phyloP scores from a whole-genome alignment of 2,329 filamentous ascomycete genomes.

The Camptophora hylomeconis region DNA sequence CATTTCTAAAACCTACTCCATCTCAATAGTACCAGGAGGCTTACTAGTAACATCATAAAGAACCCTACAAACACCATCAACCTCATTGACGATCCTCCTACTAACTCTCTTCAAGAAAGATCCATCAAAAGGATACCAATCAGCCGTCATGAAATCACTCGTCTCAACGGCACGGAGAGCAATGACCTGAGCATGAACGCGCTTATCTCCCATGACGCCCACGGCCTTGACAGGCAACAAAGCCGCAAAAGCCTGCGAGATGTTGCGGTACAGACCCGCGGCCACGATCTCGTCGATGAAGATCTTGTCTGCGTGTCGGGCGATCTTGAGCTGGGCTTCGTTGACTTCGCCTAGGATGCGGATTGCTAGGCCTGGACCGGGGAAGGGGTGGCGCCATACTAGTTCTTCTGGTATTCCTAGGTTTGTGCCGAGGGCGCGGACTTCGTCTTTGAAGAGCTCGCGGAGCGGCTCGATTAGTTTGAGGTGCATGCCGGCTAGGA shows the following conservation, averaged over 20 bases:
- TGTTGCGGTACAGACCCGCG: conserved; percentile 39
- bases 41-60: conserved; percentile 46
- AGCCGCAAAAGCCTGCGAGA: conserved; percentile 58
- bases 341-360: conserved; percentile 78
- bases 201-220: conserved; percentile 57
- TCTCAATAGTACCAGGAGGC: conserved; percentile 60
- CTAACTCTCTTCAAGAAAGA: conserved; percentile 53
- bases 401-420: conserved; percentile 62
- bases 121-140: conserved; percentile 53
- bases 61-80: conserved; percentile 58
- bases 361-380: conserved; percentile 62
- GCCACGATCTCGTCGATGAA: conserved; percentile 34
- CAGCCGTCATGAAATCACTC: conserved; percentile 62
- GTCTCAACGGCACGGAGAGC: conserved; percentile 49
- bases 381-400: conserved; percentile 67
- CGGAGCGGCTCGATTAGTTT: conserved; percentile 60
- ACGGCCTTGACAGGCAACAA: conserved; percentile 53
- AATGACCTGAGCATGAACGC: conserved; percentile 51
- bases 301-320: conserved; percentile 33
- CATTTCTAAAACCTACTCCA: conserved; percentile 47
- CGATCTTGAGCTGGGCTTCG: conserved; percentile 63
- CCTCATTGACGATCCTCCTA: conserved; percentile 61
- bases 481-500: conserved; percentile 45
- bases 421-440: conserved; percentile 54
- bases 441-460: conserved; percentile 76